phyloP scores from a whole-genome alignment of 441 rosid genomes.

The Pelargonium cotyledonis region DNA sequence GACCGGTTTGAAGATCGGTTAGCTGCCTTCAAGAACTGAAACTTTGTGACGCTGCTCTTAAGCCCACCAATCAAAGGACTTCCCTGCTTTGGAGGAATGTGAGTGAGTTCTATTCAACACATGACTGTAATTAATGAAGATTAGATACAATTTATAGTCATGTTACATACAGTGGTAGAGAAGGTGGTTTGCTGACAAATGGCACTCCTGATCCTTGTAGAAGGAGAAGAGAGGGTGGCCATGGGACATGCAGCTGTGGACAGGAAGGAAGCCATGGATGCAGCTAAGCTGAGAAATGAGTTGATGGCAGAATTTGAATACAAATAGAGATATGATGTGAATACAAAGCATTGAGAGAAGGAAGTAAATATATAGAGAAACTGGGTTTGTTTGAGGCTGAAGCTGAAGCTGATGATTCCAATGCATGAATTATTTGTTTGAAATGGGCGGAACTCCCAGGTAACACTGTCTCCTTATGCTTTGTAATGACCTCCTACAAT shows the following conservation, averaged over 20 bases:
- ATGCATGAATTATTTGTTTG: slow-evolving; percentile 24
- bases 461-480: slow-evolving; percentile 18
- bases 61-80: slow-evolving; percentile 24
- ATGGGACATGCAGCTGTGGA: slow-evolving; percentile 26
- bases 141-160: too few relatives aligned
- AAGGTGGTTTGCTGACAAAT: slow-evolving; percentile 24
- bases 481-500: slow-evolving; percentile 6
- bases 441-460: slow-evolving; percentile 26
- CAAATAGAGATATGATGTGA: neutral
- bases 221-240: slow-evolving; percentile 18
- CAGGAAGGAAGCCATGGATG: slow-evolving; percentile 34
- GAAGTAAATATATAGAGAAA: neutral
- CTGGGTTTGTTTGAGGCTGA: neutral
- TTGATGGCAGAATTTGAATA: neutral
- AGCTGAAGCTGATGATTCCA: slow-evolving; percentile 33
- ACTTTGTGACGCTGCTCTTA: slow-evolving; percentile 23
- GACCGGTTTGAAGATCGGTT: slow-evolving; percentile 21
- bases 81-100: slow-evolving; percentile 32
- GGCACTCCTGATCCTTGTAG: slow-evolving; percentile 16
- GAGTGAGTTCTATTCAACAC: neutral
- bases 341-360: neutral
- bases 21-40: slow-evolving; percentile 26
- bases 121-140: too few relatives aligned
- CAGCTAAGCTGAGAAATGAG: slow-evolving; percentile 2
- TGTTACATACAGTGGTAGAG: slow-evolving; percentile 27